Evolutionary conservation across 2,329 filamentous ascomycete species (phyloP).

Genomic region (Penicillium decumbens): DNA sequence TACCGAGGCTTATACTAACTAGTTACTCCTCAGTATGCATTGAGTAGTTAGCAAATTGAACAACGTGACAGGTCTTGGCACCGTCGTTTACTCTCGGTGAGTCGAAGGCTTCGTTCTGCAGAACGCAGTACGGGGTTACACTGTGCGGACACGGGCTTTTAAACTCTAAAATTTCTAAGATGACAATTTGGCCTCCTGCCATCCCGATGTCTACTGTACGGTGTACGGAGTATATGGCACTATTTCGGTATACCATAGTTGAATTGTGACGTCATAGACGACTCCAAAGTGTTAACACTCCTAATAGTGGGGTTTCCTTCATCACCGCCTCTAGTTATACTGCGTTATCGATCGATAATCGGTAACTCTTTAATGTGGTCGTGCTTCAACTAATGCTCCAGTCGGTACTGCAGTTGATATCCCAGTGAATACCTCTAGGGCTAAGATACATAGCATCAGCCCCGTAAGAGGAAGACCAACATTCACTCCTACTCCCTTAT

Average conservation of each 20-base stretch:
- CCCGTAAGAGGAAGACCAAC: background rate
- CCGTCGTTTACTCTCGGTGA: slow-evolving; percentile 17
- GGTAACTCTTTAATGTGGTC: background rate
- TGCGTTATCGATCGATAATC: background rate
- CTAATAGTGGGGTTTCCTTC: too few species aligned
- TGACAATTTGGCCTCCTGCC: background rate
- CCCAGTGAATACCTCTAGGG: background rate
- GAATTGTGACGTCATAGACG: background rate
- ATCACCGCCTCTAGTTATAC: too few species aligned
- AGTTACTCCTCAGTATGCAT: background rate
- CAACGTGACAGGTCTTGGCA: slow-evolving; percentile 1
- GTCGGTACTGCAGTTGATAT: background rate
- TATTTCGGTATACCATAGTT: background rate
- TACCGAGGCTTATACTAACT: too few species aligned
- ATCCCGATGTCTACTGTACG: background rate
- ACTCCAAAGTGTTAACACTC: too few species aligned
- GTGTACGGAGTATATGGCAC: background rate
- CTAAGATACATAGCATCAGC: background rate
- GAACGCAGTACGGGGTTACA: background rate
- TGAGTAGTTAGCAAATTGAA: background rate
- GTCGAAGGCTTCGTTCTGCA: too few species aligned
- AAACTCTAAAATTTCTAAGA: background rate
- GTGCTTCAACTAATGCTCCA: background rate
- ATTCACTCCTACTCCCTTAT: background rate
- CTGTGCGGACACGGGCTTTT: background rate